Base-by-base conservation (phyloP, 108 stramenopile species). In the Cyclotella kingstonii region DNA sequence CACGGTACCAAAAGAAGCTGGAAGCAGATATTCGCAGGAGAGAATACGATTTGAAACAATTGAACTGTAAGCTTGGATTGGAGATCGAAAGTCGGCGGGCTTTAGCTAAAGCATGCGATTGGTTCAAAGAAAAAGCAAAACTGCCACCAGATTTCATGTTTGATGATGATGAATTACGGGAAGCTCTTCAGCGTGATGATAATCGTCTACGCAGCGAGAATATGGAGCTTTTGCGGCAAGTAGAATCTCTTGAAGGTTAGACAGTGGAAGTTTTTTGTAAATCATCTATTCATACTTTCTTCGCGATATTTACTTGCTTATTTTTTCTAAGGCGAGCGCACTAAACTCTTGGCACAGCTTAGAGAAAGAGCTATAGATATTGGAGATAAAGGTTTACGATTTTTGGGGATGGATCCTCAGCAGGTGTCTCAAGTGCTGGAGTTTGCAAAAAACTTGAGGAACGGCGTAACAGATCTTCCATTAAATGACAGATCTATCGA, bases 231-330 rank as follows among this genome's bases (percentile, higher is more conserved):
- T 66, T 60, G 39, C 54, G 53, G 0, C 89, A 90, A 54, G 50
- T 88, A 30, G 82, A 86, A 31, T 43, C 40, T n/a, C 77, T 88
- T 29, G 87, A 90, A 68, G 67, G 67, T 68, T n/a, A n/a, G n/a
- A n/a, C n/a, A n/a, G n/a, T n/a, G n/a, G n/a, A n/a, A n/a, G n/a
- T n/a, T n/a, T n/a, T n/a, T n/a, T n/a, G n/a, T n/a, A n/a, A n/a
- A n/a, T n/a, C n/a, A n/a, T n/a, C n/a, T n/a, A n/a, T n/a, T n/a
- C n/a, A n/a, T n/a, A n/a, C n/a, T n/a, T n/a, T n/a, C n/a, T n/a
- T n/a, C n/a, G n/a, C n/a, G n/a, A 22, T 46, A 18, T 60, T 60
- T 40, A 3, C 7, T 46, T 60, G 40, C 4, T 2, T 1, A 22
- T 23, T 18, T 33, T 10, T 33, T 61, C 34, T 26, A 64, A 50